Evolutionary conservation across 768 basidiomycete genomes (phyloP).

Genomic region (Boletus pseudopeckii): DNA sequence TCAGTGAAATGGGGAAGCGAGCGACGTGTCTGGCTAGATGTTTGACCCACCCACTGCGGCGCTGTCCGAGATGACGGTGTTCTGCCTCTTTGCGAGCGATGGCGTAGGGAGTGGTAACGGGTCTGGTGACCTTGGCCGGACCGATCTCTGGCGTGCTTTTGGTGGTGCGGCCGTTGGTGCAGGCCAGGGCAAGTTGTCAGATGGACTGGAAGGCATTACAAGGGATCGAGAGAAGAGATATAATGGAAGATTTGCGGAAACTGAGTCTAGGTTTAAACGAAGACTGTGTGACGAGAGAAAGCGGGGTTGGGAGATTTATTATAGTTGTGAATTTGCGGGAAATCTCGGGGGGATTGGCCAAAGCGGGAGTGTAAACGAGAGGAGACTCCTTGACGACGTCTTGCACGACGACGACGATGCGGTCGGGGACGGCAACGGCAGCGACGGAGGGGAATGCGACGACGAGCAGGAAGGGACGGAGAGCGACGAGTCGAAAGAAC

Average conservation of each 20-base stretch:
- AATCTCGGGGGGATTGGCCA: slow-evolving; percentile 9
- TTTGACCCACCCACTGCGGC: slow-evolving; percentile 26
- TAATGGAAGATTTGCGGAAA: slow-evolving; percentile 14
- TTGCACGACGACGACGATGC: slow-evolving; percentile 25
- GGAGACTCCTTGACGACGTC: slow-evolving; percentile 16
- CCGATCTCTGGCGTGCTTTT: slow-evolving; percentile 31
- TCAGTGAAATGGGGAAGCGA: slow-evolving; percentile 10
- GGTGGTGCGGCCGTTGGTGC: slow-evolving; percentile 36
- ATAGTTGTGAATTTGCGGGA: slow-evolving; percentile 16
- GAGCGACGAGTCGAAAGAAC: slow-evolving; percentile 31
- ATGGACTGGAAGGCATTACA: slow-evolving; percentile 37
- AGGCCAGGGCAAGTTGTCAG: slow-evolving; percentile 43
- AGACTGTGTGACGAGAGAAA: slow-evolving; percentile 22
- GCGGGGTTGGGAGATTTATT: slow-evolving; percentile 23
- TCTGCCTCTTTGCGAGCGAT: slow-evolving; percentile 21
- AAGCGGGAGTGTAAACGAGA: slow-evolving; percentile 31
- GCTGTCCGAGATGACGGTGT: slow-evolving; percentile 24
- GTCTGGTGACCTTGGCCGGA: slow-evolving; percentile 32
- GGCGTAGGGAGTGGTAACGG: slow-evolving; percentile 17
- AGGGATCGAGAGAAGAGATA: slow-evolving; percentile 21
- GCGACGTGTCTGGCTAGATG: slow-evolving; percentile 4
- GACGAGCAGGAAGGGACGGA: slow-evolving; percentile 30
- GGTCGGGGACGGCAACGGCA: slow-evolving; percentile 15
- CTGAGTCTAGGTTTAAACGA: slow-evolving; percentile 23
- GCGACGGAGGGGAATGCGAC: slow-evolving; percentile 24